Conservation (phyloP, 768 basidiomycete species). For the Holtermanniella nyarrowii region DNA sequence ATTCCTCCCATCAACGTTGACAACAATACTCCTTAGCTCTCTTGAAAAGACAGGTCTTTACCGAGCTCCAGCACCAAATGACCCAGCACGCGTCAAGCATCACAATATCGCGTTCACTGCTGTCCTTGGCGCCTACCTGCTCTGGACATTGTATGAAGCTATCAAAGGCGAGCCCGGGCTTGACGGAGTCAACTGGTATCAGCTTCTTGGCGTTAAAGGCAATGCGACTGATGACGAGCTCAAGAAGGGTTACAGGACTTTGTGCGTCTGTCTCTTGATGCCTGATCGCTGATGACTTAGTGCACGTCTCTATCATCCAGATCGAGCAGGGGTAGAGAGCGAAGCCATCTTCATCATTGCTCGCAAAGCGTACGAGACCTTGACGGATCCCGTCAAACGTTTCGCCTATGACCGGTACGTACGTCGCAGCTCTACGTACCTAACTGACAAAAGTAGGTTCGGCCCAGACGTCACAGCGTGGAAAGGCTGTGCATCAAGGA, state of each 20-base stretch:
- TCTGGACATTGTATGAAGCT: constrained; percentile 14
- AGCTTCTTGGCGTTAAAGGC: constrained; percentile 17
- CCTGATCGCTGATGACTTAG: constrained; percentile 8
- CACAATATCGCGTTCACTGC: constrained; percentile 15
- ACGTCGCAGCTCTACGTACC: neutral
- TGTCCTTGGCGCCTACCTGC: constrained; percentile 13
- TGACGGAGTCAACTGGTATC: constrained; percentile 22
- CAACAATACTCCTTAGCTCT: constrained; percentile 15
- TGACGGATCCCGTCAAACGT: constrained; percentile 25
- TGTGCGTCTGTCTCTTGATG: constrained; percentile 15
- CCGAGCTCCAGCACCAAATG: constrained; percentile 13
- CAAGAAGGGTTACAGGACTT: constrained; percentile 19
- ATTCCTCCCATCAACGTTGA: constrained; percentile 19
- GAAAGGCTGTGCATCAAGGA: constrained; percentile 11
- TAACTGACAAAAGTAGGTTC: constrained; percentile 14
- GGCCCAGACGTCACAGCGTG: constrained; percentile 20
- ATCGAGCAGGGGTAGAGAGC: constrained; percentile 16
- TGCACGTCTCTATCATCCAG: constrained; percentile 26
- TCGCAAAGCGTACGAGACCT: constrained; percentile 25
- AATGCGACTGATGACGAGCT: constrained; percentile 24
- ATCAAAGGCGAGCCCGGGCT: neutral
- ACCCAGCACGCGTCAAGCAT: constrained; percentile 15
- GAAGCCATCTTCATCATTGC: constrained; percentile 23
- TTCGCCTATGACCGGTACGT: constrained; percentile 32
- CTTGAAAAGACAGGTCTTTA: constrained; percentile 21